Evolutionary conservation across 2,329 filamentous ascomycete genomes (phyloP).

Genomic region (Fusarium mexicanum): DNA sequence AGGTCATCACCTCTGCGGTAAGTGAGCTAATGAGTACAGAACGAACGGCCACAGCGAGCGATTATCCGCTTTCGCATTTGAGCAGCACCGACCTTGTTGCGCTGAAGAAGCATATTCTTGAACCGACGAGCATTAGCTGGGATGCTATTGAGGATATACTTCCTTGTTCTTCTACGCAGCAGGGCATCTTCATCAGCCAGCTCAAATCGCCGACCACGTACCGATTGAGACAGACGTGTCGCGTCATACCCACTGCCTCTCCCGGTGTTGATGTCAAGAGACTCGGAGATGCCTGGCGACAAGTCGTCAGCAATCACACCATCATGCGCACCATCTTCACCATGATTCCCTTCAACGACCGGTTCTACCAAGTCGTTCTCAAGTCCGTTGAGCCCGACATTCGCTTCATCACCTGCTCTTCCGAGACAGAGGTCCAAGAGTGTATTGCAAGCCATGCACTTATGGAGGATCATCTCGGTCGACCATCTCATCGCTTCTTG

Average conservation of each 20-base stretch:
- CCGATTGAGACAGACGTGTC: background rate
- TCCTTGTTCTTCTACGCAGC: background rate
- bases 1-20: background rate
- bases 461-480: background rate
- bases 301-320: background rate
- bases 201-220: background rate
- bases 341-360: background rate
- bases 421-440: fast-evolving
- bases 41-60: background rate
- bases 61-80: background rate
- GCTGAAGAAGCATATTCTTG: background rate
- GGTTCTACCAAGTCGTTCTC: background rate
- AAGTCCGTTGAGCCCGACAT: background rate
- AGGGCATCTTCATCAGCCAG: background rate
- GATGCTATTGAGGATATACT: background rate
- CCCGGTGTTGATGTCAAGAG: background rate
- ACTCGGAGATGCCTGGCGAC: background rate
- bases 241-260: background rate
- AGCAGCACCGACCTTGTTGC: background rate
- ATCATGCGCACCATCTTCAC: background rate
- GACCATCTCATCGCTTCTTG: background rate
- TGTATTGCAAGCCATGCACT: background rate
- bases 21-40: background rate
- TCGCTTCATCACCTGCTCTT: background rate
- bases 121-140: background rate